Evolutionary conservation across 2,329 filamentous ascomycete species (phyloP), one percentile per base, ranked within the genome.

Genomic region (Neurospora sp.): DNA sequence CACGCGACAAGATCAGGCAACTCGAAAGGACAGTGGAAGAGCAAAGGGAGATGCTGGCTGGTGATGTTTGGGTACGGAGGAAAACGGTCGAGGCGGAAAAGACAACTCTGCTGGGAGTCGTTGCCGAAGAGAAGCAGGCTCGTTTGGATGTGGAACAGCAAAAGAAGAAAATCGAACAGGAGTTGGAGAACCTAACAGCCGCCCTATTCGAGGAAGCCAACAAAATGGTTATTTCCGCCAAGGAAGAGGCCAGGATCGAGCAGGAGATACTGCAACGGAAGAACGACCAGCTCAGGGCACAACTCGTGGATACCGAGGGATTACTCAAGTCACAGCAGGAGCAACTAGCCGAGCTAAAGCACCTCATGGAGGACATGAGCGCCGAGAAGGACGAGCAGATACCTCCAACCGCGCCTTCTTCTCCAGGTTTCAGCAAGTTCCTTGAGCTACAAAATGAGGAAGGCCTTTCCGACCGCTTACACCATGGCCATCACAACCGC

Each of bases 131-230:
- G 79, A 89, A 84, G 75, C 85, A 82, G 67, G 84, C 87, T 73
- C 87, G 90, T n/a, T 79, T 83, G 8, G 86, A 89, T 66, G 87
- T 87, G 11, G 91, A 94, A 77, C 89, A 88, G 78, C 92, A 93
- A 70, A 97, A 96, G 83, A 92, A 91, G 79, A 90, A 90, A 73
- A 97, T 97, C 38, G 96, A 99, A 79, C 90, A 91, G 75, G 96
- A 99, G 80, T 83, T 99, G 66, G 96, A 98, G 81, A 92, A 89
- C 68, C 81, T 99, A 73, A 98, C 96, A 0, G 90, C 93, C 1
- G 93, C 93, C 38, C 85, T 99, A n/a, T 99, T 99, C 73, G 93
- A 98, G 78, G 95, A 99, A 83, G 96, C 96, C 67, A 98, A 99
- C 82, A 94, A 91, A 85, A 98, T 99, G 95, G 96, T 99, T 68